Base-by-base conservation (phyloP, 2,329 filamentous ascomycete genomes). In the Zymoseptoria pseudotritici region DNA sequence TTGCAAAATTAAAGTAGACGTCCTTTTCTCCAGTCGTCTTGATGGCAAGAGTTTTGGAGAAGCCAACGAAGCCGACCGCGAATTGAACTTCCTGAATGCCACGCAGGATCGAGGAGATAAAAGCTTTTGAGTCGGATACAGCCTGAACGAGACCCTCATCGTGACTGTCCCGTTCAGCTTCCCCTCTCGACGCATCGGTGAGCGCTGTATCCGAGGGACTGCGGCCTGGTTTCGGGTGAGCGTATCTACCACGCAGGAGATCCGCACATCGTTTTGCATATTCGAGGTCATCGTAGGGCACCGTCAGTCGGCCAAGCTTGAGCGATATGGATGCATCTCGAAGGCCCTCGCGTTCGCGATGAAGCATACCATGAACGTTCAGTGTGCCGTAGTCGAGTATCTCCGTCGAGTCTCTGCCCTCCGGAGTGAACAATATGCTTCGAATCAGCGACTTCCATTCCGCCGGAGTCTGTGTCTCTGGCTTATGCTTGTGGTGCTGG, bases 31-130 rank as follows among this genome's bases (percentile, higher is more conserved):
- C 81, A 2, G 87, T 81, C 63, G 86, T 84, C 60, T 90, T 80
- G 1, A 85, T 81, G 49, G 87, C 81, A 11, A 97, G 82, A 68
- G 86, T 87, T 73, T 91, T 94, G 21, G 90, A 92, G 61, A 99
- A 77, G 19, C 91, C 90, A 66, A 97, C 83, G 73, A 93, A 94
- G 74, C 93, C 93, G 71, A 97, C 85, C 0, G 92, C 93, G 69
- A 99, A 90, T 73, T 99, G 94, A 11, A 99, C 89, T 73, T 99
- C 94, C 72, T 97, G 95, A 65, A 99, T 91, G 56, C 94, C 94
- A 52, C 90, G 85, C 55, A 99, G 79, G 50, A 97, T 87, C 0
- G 94, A 97, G 72, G 89, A 90, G 58, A 92, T 83, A 71, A 99
- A 94, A 64, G 96, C 91, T 69, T 92, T 93, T 0, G 91, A 96